Base-by-base conservation (phyloP, 2,329 filamentous ascomycete genomes). In the Colletotrichum gigasporum region DNA sequence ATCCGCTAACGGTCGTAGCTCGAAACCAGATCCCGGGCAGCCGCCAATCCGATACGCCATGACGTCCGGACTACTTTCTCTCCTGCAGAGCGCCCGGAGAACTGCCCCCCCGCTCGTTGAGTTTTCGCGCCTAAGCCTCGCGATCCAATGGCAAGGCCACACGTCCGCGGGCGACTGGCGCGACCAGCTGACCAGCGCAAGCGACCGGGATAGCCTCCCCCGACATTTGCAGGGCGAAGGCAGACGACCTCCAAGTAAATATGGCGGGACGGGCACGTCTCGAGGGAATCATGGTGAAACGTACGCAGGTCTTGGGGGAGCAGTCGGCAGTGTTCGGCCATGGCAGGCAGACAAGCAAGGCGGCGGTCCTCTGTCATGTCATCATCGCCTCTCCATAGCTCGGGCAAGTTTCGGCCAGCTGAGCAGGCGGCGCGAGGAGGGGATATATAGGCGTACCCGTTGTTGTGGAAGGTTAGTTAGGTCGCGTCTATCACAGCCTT, bases 81-180 rank as follows among this genome's bases (percentile, higher is more conserved):
- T 45, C 37, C n/a, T 34, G 22, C 37, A 35, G 4, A 37, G 22
- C 3, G 12, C 16, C 16, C 16, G n/a, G 30, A 53, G 28, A 2
- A 8, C 42, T 8, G 44, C 18, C 16, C 1, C 14, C 42, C 30
- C 3, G 20, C 51, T 59, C 30, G n/a, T 24, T 9, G 54, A 45
- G 18, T 1, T 30, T n/a, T n/a, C n/a, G n/a, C n/a, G 20, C 18
- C 60, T 63, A 63, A 7, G 4, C 24, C 18, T 28, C 44, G 30
- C 32, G 22, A 41, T 8, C 61, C 61, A 64, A 64, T 64, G 12
- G 7, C 26, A 10, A 28, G 28, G 41, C 26, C 9, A 64, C 61
- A 64, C 61, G 61, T 64, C 28, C 39, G 10, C 12, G 30, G 30
- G 30, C 30, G 12, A 35, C 8, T 4, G 2, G 3, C 22, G 18